Percentiles rank a stretch among this genome's conserved stretches.
Evolutionary conservation across 2,329 filamentous ascomycete genomes (phyloP).

Genomic region (Phialophora tarda): DNA sequence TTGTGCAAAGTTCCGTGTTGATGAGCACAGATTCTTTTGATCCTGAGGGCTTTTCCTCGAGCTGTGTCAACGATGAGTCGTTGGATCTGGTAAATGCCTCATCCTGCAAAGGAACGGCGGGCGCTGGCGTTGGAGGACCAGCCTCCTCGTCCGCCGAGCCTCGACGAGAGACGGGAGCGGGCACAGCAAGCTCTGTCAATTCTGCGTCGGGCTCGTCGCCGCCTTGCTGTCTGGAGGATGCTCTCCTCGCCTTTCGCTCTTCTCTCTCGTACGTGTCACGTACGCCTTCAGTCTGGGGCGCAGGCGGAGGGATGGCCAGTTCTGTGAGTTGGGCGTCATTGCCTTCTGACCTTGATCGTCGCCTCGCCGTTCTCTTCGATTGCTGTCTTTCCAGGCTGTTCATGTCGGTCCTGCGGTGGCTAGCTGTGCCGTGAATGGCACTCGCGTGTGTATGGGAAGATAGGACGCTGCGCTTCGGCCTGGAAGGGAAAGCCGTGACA

Average conservation of each 20-base stretch:
- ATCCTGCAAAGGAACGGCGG: too few species aligned
- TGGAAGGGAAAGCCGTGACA: too few species aligned
- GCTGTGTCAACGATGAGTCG: not conserved
- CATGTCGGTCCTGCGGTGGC: too few species aligned
- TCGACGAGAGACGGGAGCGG: not conserved
- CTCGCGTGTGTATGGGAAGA: too few species aligned
- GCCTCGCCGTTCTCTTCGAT: not conserved
- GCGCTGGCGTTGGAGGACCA: not conserved
- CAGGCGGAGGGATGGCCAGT: not conserved
- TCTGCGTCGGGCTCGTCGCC: not conserved
- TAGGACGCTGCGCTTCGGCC: too few species aligned
- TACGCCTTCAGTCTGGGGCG: not conserved
- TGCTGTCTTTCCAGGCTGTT: not conserved
- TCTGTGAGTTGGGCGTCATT: not conserved
- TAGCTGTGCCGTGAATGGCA: too few species aligned
- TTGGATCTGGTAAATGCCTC: not conserved
- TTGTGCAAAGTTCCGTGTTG: not conserved
- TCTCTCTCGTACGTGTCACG: not conserved
- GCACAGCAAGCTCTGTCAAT: constrained; percentile 1
- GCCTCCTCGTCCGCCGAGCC: not conserved
- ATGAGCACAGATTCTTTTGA: not conserved
- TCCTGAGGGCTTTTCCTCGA: not conserved
- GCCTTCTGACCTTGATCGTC: not conserved
- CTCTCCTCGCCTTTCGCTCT: not conserved
- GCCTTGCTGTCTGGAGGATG: not conserved